Base-by-base conservation (phyloP, 371 early-diverging fungal genomes). In the Rhizomucor pusillus region DNA sequence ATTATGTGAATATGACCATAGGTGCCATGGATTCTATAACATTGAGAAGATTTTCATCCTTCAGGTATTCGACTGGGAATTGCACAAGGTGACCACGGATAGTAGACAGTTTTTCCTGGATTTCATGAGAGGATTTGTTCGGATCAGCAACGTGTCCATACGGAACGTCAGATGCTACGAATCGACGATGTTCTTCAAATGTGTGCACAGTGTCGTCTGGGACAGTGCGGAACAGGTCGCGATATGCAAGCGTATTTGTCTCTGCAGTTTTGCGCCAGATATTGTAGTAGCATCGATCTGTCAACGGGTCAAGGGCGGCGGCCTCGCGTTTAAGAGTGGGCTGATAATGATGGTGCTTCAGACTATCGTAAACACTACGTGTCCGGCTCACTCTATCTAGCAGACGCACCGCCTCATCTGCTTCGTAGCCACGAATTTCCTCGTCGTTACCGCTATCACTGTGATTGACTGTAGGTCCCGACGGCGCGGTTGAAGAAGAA, bases 221-320 rank as follows among this genome's bases (percentile, higher is more conserved):
- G 0, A 94, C 86, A 61, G 90, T 90, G 20, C 78, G 83, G 72
- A 95, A 95, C 5, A 93, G 79, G 5, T 87, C 79, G 18, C 93
- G 76, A 67, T 86, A 93, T n/a, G 85, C 70, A 18, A 56, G 45
- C 10, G 89, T 90, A 66, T 94, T 95, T 12, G 49, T 62, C 9
- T 71, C 65, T 1, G 94, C 90, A 0, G 84, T 85, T 2, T 59
- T 66, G 16, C 62, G 59, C 93, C 94, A 93, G 50, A 82, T 62
- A 1, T 76, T 40, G 16, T 77, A 60, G 52, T 84, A 87, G 43
- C 86, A 85, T 33, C 60, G 72, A 44, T 87, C 84, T 0, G 83
- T 75, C 7, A 92, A 56, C 5, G 95, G 94, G 55, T 94, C 94
- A 53, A 81, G 73, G 1, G 89, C 82, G 11, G 74, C 65, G 6